Percentiles rank a stretch among this genome's conserved stretches.
Evolutionary conservation across 208 protist genomes (phyloP).

Genomic region (Leishmania lainsoni): DNA sequence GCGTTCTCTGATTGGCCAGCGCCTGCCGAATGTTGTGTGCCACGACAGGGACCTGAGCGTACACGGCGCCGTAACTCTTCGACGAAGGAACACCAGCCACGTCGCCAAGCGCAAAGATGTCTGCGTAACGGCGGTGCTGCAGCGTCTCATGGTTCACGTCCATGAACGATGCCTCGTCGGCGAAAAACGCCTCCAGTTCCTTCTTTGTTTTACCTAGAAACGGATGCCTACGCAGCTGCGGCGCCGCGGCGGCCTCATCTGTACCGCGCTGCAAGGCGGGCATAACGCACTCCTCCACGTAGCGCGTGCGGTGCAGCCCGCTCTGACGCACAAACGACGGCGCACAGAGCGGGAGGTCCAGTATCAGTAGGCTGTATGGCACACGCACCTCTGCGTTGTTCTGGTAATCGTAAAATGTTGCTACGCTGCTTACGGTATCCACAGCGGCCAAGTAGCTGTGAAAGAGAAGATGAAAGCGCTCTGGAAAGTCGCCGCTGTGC

Average conservation of each 20-base stretch:
- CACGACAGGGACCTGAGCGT: conserved; percentile 83
- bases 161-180: conserved; percentile 59
- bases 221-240: not conserved
- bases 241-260: not conserved
- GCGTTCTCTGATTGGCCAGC: conserved; percentile 29
- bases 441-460: conserved; percentile 59
- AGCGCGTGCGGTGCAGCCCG: conserved; percentile 46
- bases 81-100: conserved; percentile 75
- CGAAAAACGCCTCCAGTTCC: conserved; percentile 24
- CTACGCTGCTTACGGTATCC: conserved; percentile 41
- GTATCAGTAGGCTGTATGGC: conserved; percentile 65
- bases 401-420: conserved; percentile 76
- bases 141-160: conserved; percentile 77
- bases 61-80: conserved; percentile 82
- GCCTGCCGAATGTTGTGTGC: conserved; percentile 78
- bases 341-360: conserved; percentile 80
- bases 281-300: conserved; percentile 38
- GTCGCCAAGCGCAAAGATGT: conserved; percentile 89
- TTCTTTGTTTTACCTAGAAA: conserved; percentile 13
- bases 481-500: not conserved
- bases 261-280: conserved; percentile 14
- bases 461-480: conserved; percentile 42
- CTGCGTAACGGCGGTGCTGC: conserved; percentile 66
- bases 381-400: conserved; percentile 47
- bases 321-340: conserved; percentile 70